phyloP scores from a whole-genome alignment of 768 basidiomycete genomes.

The Amanita pallidorosea region DNA sequence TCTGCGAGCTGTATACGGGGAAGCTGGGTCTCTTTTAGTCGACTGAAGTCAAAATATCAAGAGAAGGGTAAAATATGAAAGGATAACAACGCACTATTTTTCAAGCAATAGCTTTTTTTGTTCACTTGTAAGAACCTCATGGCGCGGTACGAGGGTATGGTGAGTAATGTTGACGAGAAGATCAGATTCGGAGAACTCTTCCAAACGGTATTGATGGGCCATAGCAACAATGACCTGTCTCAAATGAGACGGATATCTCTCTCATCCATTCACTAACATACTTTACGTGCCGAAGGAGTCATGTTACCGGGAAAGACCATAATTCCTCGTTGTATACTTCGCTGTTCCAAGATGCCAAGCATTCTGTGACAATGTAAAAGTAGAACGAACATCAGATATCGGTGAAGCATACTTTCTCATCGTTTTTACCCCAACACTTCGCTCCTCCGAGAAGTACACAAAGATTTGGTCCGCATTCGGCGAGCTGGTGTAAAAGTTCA shows the following conservation, averaged over 20 bases:
- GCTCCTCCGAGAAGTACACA: conserved; percentile 93
- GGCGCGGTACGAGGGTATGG: conserved; percentile 89
- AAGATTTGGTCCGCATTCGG: conserved; percentile 73
- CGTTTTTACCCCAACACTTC: conserved; percentile 91
- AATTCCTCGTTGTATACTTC: conserved; percentile 81
- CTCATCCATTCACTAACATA: conserved; percentile 18
- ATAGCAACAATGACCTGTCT: conserved; percentile 84
- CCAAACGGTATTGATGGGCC: conserved; percentile 76
- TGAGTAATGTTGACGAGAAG: conserved; percentile 95
- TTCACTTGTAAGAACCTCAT: conserved; percentile 76
- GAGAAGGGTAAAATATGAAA: conserved; percentile 4
- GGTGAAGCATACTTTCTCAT: conserved; percentile 78
- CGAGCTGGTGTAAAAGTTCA: conserved; percentile 86
- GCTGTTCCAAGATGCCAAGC: conserved; percentile 83
- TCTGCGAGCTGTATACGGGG: conserved; percentile 95
- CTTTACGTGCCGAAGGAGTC: conserved; percentile 95
- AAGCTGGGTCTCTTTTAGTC: conserved; percentile 94
- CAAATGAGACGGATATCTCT: conserved; percentile 7
- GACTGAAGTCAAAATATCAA: conserved; percentile 38
- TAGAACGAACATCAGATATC: conserved; percentile 3
- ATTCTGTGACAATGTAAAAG: conserved; percentile 39
- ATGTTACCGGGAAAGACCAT: conserved; percentile 94
- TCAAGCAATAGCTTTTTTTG: conserved; percentile 82
- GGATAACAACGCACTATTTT: conserved; percentile 71
- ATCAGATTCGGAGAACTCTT: conserved; percentile 96